phyloP scores from a whole-genome alignment of 2,329 filamentous ascomycete species.

The Calonectria hawksworthii region DNA sequence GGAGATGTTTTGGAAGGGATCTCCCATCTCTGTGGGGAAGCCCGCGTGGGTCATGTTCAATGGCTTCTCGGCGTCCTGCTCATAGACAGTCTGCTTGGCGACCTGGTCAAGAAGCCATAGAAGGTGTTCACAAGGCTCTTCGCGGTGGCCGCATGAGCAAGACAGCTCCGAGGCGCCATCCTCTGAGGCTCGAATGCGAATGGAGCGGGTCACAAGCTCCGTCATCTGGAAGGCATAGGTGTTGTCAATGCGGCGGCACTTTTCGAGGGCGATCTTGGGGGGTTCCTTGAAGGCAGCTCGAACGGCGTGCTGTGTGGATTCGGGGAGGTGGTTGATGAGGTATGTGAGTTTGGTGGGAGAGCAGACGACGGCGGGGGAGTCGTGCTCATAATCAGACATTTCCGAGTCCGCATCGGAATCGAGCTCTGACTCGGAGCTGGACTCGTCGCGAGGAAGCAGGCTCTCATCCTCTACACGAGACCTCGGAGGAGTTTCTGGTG shows the following conservation, averaged over 20 bases:
- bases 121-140: constrained; percentile 63
- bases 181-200: constrained; percentile 61
- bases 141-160: constrained; percentile 61
- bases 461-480: constrained; percentile 18
- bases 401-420: constrained; percentile 43
- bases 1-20: constrained; percentile 64
- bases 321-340: constrained; percentile 55
- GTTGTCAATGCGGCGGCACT: constrained; percentile 61
- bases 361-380: constrained; percentile 47
- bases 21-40: constrained; percentile 61
- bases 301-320: constrained; percentile 54
- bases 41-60: constrained; percentile 60
- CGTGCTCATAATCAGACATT: constrained; percentile 52
- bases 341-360: constrained; percentile 59
- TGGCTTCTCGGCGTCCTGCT: constrained; percentile 52
- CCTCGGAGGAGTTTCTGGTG: constrained; percentile 39
- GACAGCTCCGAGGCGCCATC: constrained; percentile 57
- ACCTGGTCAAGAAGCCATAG: constrained; percentile 70
- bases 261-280: constrained; percentile 64
- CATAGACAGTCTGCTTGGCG: constrained; percentile 61
- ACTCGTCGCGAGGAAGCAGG: constrained; percentile 38
- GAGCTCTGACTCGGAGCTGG: constrained; percentile 45
- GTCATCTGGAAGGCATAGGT: constrained; percentile 70
- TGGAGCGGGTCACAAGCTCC: constrained; percentile 65
- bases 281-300: constrained; percentile 63